Percentiles rank a stretch among this genome's conserved stretches.
phyloP scores from a whole-genome alignment of 805 yeast species.

The Metschnikowia colocasiae region DNA sequence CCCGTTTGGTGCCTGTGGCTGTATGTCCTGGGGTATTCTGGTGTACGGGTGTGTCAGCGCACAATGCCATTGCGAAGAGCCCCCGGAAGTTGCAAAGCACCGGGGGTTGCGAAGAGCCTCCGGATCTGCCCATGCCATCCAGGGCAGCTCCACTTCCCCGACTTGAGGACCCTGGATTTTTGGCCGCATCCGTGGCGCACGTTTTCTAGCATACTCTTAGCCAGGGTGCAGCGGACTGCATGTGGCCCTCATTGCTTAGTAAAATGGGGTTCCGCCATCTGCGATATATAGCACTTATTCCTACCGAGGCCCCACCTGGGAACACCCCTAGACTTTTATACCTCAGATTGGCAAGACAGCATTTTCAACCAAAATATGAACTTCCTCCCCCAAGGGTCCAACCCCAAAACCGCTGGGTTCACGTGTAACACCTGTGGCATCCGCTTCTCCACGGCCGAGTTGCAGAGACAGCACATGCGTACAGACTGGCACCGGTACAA shows the following conservation, averaged over 20 bases:
- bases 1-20: too few relatives aligned
- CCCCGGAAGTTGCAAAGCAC: too few relatives aligned
- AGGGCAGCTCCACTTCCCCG: neutral
- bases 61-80: too few relatives aligned
- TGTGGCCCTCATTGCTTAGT: neutral
- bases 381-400: constrained; percentile 26
- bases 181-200: neutral
- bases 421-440: constrained; percentile 91
- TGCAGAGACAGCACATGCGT: constrained; percentile 91
- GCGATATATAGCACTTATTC: neutral
- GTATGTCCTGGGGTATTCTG: too few relatives aligned
- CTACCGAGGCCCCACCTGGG: too few relatives aligned
- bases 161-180: too few relatives aligned
- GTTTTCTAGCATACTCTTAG: neutral
- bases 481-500: constrained; percentile 98
- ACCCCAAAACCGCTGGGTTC: constrained; percentile 26
- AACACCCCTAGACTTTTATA: too few relatives aligned
- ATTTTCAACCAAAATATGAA: constrained; percentile 6
- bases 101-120: too few relatives aligned
- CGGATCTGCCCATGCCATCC: too few relatives aligned
- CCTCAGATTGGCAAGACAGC: too few relatives aligned
- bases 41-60: too few relatives aligned
- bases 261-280: neutral
- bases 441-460: constrained; percentile 74
- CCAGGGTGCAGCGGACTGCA: neutral